phyloP scores from a whole-genome alignment of 768 basidiomycete genomes.

The Serendipita sp. region DNA sequence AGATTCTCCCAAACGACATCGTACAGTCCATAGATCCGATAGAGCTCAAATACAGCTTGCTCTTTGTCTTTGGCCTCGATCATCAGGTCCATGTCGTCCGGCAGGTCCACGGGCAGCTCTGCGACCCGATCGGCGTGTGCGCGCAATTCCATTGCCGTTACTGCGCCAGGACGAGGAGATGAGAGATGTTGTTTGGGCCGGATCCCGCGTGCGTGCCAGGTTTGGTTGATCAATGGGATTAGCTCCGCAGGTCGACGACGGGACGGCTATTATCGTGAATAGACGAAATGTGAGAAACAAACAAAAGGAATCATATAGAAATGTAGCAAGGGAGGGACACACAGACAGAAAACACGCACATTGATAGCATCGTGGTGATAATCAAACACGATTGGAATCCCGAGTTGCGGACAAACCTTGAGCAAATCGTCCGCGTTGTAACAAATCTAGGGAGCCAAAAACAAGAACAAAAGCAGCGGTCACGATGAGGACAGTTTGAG shows the following conservation, averaged over 20 bases:
- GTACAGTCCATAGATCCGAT: slow-evolving; percentile 57
- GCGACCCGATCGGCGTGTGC: slow-evolving; percentile 79
- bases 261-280: slow-evolving; percentile 17
- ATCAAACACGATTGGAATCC: slow-evolving; percentile 56
- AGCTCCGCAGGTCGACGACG: slow-evolving; percentile 40
- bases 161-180: slow-evolving; percentile 74
- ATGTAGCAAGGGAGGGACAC: too few species aligned
- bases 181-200: slow-evolving; percentile 85
- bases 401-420: slow-evolving; percentile 71
- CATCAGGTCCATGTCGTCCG: slow-evolving; percentile 72
- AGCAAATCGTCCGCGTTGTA: slow-evolving; percentile 81
- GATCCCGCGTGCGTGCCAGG: slow-evolving; percentile 64
- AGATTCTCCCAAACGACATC: slow-evolving; percentile 39
- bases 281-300: slow-evolving; percentile 23
- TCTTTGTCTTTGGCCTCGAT: slow-evolving; percentile 92
- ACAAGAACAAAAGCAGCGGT: too few species aligned
- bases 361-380: slow-evolving; percentile 6
- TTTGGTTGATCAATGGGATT: slow-evolving; percentile 57
- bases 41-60: slow-evolving; percentile 78
- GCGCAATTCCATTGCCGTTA: slow-evolving; percentile 66
- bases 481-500: too few species aligned
- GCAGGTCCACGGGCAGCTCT: slow-evolving; percentile 43
- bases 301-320: too few species aligned
- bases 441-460: slow-evolving; percentile 41
- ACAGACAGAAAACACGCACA: slow-evolving; percentile 6